phyloP scores from a whole-genome alignment of 768 basidiomycete species.

The Dentipellis sp. region DNA sequence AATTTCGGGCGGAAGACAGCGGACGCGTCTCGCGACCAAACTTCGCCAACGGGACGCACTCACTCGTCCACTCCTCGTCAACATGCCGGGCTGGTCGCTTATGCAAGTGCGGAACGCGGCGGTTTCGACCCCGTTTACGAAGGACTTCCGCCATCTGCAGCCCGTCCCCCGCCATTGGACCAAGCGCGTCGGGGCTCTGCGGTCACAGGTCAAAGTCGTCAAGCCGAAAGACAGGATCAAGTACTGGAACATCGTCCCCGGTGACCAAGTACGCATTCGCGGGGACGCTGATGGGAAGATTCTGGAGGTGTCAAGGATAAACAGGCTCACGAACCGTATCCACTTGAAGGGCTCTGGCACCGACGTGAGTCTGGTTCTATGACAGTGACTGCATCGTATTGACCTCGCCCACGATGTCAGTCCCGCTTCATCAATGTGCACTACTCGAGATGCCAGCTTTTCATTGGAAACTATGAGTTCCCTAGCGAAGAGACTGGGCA shows the following conservation, averaged over 20 bases:
- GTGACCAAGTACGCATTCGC: constrained; percentile 65
- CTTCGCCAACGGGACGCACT: not conserved
- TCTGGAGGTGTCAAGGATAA: constrained; percentile 66
- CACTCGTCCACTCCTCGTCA: not conserved
- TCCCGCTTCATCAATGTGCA: constrained; percentile 23
- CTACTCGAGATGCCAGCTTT: constrained; percentile 77
- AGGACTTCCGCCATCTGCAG: constrained; percentile 56
- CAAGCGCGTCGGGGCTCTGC: constrained; percentile 33
- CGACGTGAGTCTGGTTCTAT: constrained; percentile 25
- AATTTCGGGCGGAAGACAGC: not conserved
- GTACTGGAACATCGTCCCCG: constrained; percentile 83
- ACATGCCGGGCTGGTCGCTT: constrained; percentile 7
- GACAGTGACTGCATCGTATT: not conserved
- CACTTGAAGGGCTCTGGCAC: constrained; percentile 41
- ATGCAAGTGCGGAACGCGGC: constrained; percentile 8
- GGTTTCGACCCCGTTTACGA: constrained; percentile 39
- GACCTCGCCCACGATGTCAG: not conserved
- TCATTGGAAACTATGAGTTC: constrained; percentile 57
- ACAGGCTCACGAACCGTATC: constrained; percentile 62
- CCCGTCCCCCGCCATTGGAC: constrained; percentile 49
- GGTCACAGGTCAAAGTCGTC: constrained; percentile 40
- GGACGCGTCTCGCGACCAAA: not conserved
- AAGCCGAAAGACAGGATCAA: constrained; percentile 64
- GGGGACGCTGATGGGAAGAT: constrained; percentile 53
- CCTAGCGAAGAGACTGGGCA: constrained; percentile 27